Evolutionary conservation across 179 eudicot species (phyloP), one percentile per base, ranked within the genome.

Genomic region (Silene noctiflora): DNA sequence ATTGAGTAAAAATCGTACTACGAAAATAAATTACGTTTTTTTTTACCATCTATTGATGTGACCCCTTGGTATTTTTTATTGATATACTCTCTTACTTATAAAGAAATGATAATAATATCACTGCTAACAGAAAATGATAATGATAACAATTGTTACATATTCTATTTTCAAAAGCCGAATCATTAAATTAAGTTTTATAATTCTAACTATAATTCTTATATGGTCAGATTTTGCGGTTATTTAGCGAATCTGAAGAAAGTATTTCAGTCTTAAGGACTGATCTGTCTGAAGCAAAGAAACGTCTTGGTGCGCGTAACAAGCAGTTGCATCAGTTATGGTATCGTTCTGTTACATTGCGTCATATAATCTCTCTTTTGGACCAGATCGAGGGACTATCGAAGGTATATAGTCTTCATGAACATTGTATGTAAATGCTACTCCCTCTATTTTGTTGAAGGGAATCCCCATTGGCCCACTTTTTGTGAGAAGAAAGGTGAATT

Each of bases 281-380:
- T 85, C 88, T 94, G 81, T 87, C 89, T 35, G 96, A 91, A 74
- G 95, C 97, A 72, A 94, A 94, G 85, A 87, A 80, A 75, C 88
- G 87, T 72, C 88, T 94, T 76, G 91, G 94, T 81, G 88, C 96
- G 61, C 91, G 96, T 75, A 94, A 89, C 84, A 92, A 87, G 87
- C 98, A 94, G 85, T 84, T 94, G 85, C 97, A 94, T 80, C 98
- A 94, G 84, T 82, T 94, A 61, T 92, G 97, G 97, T 94, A 91
- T 82, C 91, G 98, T 35, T 94, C 98, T 11, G 97, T 94, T 75
- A 94, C 98, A 67, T 80, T 94, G 83, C 92, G 98, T 11, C 97
- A 94, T 80, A 92, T 94, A 77, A 94, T 94, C 74, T 82, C 98
- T 67, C 86, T 94, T 79, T 82, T 94, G 81, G 97, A 94, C 80